Evolutionary conservation across 768 basidiomycete genomes (phyloP).

Genomic region (Suillus bovinus): DNA sequence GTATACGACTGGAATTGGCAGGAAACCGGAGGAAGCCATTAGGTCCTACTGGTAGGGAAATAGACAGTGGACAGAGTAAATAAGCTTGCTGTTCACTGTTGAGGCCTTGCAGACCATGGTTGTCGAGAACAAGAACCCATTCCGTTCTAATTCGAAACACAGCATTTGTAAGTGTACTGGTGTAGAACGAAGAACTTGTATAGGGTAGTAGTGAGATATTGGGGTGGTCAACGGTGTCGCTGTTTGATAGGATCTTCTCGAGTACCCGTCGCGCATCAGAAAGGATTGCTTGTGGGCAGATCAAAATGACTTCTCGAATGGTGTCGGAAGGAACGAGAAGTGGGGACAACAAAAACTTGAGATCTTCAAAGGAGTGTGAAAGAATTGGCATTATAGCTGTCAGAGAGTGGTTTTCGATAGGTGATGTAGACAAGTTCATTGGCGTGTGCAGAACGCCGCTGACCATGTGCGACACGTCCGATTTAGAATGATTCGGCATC

Average conservation of each 20-base stretch:
- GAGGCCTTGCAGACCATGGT: slow-evolving; percentile 41
- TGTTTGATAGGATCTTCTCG: slow-evolving; percentile 30
- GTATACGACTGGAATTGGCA: slow-evolving; percentile 32
- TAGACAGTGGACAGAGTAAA: slow-evolving; percentile 44
- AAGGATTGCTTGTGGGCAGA: slow-evolving; percentile 42
- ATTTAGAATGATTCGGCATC: neutral
- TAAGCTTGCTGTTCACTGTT: slow-evolving; percentile 32
- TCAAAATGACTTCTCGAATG: slow-evolving; percentile 47
- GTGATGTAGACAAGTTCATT: slow-evolving; percentile 9
- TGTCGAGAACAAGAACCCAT: slow-evolving; percentile 55
- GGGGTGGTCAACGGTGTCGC: slow-evolving; percentile 34
- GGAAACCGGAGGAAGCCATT: slow-evolving; percentile 31
- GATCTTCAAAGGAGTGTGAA: slow-evolving; percentile 30
- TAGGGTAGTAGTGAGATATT: slow-evolving; percentile 44
- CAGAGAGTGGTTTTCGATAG: slow-evolving; percentile 35
- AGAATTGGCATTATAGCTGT: slow-evolving; percentile 53
- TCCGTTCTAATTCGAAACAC: slow-evolving; percentile 43
- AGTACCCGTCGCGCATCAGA: slow-evolving; percentile 38
- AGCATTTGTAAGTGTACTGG: slow-evolving; percentile 34
- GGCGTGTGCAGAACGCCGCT: neutral
- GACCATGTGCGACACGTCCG: neutral
- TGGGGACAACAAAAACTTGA: slow-evolving; percentile 38
- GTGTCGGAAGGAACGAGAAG: slow-evolving; percentile 37
- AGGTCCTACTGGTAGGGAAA: slow-evolving; percentile 43
- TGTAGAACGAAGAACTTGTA: slow-evolving; percentile 20